Percentiles rank a stretch among this genome's conserved stretches.
Conservation (phyloP, 2,329 filamentous ascomycete genomes). For the Cladophialophora exuberans region DNA sequence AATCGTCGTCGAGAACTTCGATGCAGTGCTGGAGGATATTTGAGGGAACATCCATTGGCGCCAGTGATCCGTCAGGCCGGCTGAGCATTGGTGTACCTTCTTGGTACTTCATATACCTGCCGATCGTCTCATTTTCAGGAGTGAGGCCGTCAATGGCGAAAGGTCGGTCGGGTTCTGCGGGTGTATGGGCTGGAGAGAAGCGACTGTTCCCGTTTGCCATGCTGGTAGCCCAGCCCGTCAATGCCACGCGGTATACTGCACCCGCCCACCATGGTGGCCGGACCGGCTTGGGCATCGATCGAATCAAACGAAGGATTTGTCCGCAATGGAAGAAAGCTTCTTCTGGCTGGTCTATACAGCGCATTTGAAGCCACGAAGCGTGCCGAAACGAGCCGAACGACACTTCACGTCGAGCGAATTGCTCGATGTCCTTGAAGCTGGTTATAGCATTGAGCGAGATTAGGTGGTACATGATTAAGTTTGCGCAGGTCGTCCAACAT, state of each 20-base stretch:
- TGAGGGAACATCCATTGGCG: slow-evolving; percentile 52
- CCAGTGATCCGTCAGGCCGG: slow-evolving; percentile 52
- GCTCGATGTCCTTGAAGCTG: slow-evolving; percentile 69
- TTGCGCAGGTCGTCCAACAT: slow-evolving; percentile 65
- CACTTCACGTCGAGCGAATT: slow-evolving; percentile 64
- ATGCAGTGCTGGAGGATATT: slow-evolving; percentile 56
- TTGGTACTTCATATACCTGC: slow-evolving; percentile 56
- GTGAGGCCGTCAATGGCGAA: slow-evolving; percentile 57
- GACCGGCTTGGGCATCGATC: slow-evolving; percentile 61
- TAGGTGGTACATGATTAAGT: slow-evolving; percentile 70
- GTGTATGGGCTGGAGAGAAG: slow-evolving; percentile 36
- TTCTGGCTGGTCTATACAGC: slow-evolving; percentile 65
- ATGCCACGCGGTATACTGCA: slow-evolving; percentile 67
- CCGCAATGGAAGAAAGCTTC: slow-evolving; percentile 70
- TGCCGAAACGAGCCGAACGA: slow-evolving; percentile 61
- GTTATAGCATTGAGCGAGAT: slow-evolving; percentile 71
- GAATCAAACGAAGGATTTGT: slow-evolving; percentile 65
- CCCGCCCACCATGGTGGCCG: slow-evolving; percentile 73
- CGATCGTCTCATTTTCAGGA: slow-evolving; percentile 55
- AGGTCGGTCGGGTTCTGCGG: slow-evolving; percentile 40
- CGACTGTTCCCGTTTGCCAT: slow-evolving; percentile 51
- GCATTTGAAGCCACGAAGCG: slow-evolving; percentile 60
- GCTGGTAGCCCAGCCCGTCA: slow-evolving; percentile 67
- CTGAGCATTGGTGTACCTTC: slow-evolving; percentile 58
- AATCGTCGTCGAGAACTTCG: slow-evolving; percentile 57